A percentile compares a stretch with the other conserved stretches of the same genome.
Evolutionary conservation across 176 grass and related monocot species (phyloP).

Genomic region (Triticum monococcum): DNA sequence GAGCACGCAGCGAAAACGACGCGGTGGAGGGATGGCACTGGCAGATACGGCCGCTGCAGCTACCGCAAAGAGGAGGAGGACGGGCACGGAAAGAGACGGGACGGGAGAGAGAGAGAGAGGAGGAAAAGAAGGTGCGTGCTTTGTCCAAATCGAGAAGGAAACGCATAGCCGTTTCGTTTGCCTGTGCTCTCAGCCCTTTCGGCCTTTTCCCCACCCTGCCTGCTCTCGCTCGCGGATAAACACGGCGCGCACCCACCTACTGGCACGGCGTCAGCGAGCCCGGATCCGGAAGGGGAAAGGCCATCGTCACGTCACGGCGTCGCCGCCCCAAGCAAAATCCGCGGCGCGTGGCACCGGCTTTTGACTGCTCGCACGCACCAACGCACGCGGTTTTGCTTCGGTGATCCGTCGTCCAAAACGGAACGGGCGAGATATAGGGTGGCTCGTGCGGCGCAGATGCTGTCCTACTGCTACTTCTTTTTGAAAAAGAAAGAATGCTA

Average conservation of each 20-base stretch:
- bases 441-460: background rate
- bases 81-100: background rate
- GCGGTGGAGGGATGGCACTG: background rate
- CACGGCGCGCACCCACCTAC: slow-evolving; percentile 3
- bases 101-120: no score
- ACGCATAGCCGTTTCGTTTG: background rate
- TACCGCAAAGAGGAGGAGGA: background rate
- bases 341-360: background rate
- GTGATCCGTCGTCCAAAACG: background rate
- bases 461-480: background rate
- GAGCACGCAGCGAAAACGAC: background rate
- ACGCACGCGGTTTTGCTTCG: background rate
- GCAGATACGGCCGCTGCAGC: background rate
- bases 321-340: background rate
- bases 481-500: background rate
- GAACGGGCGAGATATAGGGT: no score
- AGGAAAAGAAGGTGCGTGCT: background rate
- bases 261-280: background rate
- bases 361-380: background rate
- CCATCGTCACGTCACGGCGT: background rate
- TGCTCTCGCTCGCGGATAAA: slow-evolving; percentile 4
- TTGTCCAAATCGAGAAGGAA: no score
- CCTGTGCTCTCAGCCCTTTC: background rate
- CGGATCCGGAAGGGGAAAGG: background rate
- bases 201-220: background rate